Evolutionary conservation across 768 basidiomycete genomes (phyloP).

Genomic region (Lentinula raphanica): DNA sequence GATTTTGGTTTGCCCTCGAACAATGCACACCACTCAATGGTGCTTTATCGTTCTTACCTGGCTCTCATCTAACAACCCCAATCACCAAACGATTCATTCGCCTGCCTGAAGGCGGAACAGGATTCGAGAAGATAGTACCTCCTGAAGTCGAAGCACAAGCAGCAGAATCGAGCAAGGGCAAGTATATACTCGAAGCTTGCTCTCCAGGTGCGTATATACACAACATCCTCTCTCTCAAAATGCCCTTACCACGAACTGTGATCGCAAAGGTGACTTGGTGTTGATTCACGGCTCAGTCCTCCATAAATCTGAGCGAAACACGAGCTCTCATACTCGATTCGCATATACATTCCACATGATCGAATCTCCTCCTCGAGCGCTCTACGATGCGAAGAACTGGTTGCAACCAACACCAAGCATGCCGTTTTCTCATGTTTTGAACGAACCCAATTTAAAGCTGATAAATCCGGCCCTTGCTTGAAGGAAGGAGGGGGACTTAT

Average conservation of each 20-base stretch:
- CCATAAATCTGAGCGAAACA: constrained; percentile 89
- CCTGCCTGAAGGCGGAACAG: constrained; percentile 70
- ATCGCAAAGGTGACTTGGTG: constrained; percentile 70
- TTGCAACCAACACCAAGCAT: constrained; percentile 79
- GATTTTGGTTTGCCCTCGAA: constrained; percentile 96
- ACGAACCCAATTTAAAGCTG: constrained; percentile 7
- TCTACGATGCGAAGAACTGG: constrained; percentile 93
- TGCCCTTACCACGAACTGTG: neutral
- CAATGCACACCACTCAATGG: constrained; percentile 79
- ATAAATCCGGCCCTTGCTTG: constrained; percentile 6
- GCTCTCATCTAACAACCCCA: constrained; percentile 73
- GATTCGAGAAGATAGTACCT: constrained; percentile 62
- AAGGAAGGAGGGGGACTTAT: neutral
- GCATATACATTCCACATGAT: constrained; percentile 98
- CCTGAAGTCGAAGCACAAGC: constrained; percentile 29
- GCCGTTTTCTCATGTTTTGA: constrained; percentile 70
- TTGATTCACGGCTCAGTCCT: constrained; percentile 90
- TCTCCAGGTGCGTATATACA: constrained; percentile 50
- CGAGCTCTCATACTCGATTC: constrained; percentile 71
- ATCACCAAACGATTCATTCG: constrained; percentile 86
- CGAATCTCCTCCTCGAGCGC: constrained; percentile 63
- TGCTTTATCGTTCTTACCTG: constrained; percentile 84
- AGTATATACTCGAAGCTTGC: constrained; percentile 67
- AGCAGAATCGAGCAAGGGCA: constrained; percentile 27
- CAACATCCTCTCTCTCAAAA: neutral